Evolutionary conservation across 768 basidiomycete genomes (phyloP).

Genomic region (Amanita pallidorosea): DNA sequence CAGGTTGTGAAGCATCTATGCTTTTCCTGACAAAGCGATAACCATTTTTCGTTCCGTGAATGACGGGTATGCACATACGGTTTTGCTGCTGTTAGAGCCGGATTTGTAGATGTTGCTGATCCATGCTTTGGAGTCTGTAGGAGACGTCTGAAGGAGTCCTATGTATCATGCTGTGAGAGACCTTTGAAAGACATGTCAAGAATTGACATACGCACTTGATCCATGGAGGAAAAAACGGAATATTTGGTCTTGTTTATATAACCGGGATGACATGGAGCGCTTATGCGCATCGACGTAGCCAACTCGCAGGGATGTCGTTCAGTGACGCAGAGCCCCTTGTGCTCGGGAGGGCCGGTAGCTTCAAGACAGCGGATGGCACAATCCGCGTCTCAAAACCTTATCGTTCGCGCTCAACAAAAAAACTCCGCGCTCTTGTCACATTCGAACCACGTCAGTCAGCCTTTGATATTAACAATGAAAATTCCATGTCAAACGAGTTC

Average conservation of each 20-base stretch:
- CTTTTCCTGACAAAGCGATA: slow-evolving; percentile 27
- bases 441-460: slow-evolving; percentile 80
- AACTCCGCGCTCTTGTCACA: slow-evolving; percentile 71
- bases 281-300: background rate
- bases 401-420: slow-evolving; percentile 64
- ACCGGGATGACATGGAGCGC: background rate
- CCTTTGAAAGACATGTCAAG: background rate
- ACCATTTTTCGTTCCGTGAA: background rate
- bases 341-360: slow-evolving; percentile 21
- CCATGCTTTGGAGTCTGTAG: slow-evolving; percentile 23
- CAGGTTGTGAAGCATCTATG: slow-evolving; percentile 41
- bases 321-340: background rate
- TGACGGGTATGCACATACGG: slow-evolving; percentile 16
- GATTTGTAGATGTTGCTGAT: slow-evolving; percentile 16
- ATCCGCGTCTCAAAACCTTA: slow-evolving; percentile 69
- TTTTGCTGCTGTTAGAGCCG: slow-evolving; percentile 17
- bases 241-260: background rate
- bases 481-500: slow-evolving; percentile 74
- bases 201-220: background rate
- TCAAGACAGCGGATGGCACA: slow-evolving; percentile 51
- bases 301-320: background rate
- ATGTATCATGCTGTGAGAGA: background rate
- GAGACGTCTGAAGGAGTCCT: slow-evolving; percentile 55
- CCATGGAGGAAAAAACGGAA: background rate
- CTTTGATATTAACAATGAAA: slow-evolving; percentile 75